Evolutionary conservation across 2,329 filamentous ascomycete genomes (phyloP), one percentile per base, ranked within the genome.

Genomic region (Talaromyces verruculosus): DNA sequence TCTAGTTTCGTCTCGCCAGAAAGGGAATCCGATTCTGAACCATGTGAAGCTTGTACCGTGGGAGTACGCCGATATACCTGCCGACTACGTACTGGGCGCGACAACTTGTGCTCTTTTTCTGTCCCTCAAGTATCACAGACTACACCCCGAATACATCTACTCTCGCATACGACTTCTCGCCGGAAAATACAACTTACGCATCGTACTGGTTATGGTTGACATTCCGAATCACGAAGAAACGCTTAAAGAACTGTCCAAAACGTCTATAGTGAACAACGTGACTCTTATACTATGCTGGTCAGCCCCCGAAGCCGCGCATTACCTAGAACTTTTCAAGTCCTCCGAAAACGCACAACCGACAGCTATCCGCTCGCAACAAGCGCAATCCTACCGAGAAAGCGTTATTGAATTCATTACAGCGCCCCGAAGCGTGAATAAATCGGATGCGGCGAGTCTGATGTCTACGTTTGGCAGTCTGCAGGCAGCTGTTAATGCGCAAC

Each of bases 61-160:
- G 95, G 95, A 99, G 79, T 98, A 97, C 78, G 93, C 92, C 68
- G 94, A 98, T 74, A 97, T 97, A n/a, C 89, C 91, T 1, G 92
- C 94, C 37, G 95, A 99, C 80, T 99, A 96, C 77, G 90, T 94
- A 8, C 83, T 98, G 58, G 94, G 95, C 0, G 76, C 86, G 49
- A 96, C 93, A 0, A 96, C 93, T 6, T 97, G 94, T 73, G 93
- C 92, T 0, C 84, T 99, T 5, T 99, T 98, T 75, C 83, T 99
- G 49, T 96, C 92, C 58, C 85, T 99, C 64, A 99, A 98, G 78
- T 99, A 99, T 78, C 95, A 99, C 78, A 92, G 94, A 33, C 85
- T 99, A 62, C 95, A 99, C 75, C 95, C 95, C 0, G 95, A 99
- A 79, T 99, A 99, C 82, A 92, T 99, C 73, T 98, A 98, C 81